These are phyloP conservation scores for Mortierella sp. DNA, from an alignment of 371 early-diverging fungal genomes.

Conservation along the genomic window DNA sequence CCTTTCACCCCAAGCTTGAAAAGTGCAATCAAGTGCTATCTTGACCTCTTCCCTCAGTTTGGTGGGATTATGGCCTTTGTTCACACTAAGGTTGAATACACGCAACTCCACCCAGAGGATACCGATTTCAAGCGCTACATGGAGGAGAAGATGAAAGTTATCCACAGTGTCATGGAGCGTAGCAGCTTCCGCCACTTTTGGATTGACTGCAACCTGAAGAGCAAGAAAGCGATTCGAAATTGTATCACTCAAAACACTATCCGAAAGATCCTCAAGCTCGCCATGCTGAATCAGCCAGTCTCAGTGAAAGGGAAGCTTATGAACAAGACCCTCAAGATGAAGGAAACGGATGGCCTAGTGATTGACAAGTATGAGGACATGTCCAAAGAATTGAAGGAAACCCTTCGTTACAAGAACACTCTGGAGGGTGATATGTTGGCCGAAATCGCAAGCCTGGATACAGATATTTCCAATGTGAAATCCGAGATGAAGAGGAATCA, in stretches of 20 bases:
- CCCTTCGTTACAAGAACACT: slow-evolving; percentile 2
- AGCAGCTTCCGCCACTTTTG: slow-evolving; percentile 8
- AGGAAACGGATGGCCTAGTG: neutral
- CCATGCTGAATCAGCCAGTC: slow-evolving; percentile 10
- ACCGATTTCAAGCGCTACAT: neutral
- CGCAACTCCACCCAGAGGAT: neutral
- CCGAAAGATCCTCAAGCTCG: slow-evolving; percentile 2
- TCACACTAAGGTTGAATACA: slow-evolving; percentile 25
- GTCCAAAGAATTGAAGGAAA: neutral
- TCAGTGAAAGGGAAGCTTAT: neutral
- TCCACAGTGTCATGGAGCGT: slow-evolving; percentile 1
- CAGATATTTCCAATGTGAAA: neutral
- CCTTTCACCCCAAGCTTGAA: slow-evolving; percentile 14
- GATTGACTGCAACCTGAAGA: slow-evolving; percentile 17
- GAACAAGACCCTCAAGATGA: slow-evolving; percentile 14
- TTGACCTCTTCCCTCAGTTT: slow-evolving; percentile 14
- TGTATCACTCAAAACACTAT: slow-evolving; percentile 23
- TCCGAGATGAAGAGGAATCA: neutral
- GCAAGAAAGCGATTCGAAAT: slow-evolving; percentile 4
- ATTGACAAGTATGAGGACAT: neutral
- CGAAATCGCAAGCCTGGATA: neutral
- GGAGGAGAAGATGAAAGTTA: neutral
- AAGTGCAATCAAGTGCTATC: slow-evolving; percentile 8
- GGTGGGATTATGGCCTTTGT: slow-evolving; percentile 16
- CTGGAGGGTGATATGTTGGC: slow-evolving; percentile 2